Evolutionary conservation across 768 basidiomycete genomes (phyloP).

Genomic region (Filobasidium floriforme): DNA sequence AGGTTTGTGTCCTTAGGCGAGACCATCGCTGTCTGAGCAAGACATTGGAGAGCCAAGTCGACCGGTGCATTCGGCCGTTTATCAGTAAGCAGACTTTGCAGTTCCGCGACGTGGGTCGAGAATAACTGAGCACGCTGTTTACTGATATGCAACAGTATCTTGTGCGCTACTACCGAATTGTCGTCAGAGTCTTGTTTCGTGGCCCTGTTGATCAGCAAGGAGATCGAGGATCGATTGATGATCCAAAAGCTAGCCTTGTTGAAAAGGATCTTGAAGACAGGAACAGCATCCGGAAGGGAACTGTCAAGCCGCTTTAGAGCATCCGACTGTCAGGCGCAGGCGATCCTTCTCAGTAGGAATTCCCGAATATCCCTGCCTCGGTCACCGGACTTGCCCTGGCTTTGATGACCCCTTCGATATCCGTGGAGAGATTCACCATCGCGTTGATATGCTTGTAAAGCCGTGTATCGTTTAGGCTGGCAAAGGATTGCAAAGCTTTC

Average conservation of each 20-base stretch:
- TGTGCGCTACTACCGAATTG: constrained; percentile 23
- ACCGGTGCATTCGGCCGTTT: constrained; percentile 52
- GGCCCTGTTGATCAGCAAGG: constrained; percentile 64
- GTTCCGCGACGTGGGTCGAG: constrained; percentile 65
- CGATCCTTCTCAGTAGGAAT: not conserved
- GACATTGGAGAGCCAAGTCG: constrained; percentile 66
- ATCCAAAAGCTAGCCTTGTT: constrained; percentile 64
- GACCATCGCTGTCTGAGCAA: constrained; percentile 53
- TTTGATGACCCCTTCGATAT: constrained; percentile 71
- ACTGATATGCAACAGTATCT: constrained; percentile 51
- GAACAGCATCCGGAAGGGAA: constrained; percentile 52
- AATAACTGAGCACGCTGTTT: constrained; percentile 69
- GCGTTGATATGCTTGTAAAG: constrained; percentile 76
- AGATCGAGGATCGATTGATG: constrained; percentile 76
- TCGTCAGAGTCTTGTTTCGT: constrained; percentile 28
- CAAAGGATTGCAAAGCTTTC: constrained; percentile 74
- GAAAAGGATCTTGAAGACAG: constrained; percentile 62
- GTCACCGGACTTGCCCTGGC: constrained; percentile 46
- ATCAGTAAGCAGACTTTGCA: constrained; percentile 65
- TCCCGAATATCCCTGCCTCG: too few species aligned
- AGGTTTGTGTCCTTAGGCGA: constrained; percentile 10
- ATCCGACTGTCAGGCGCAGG: constrained; percentile 55
- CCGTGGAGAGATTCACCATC: constrained; percentile 74
- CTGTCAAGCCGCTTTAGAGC: constrained; percentile 70
- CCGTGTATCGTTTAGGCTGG: constrained; percentile 74